Evolutionary conservation across 768 basidiomycete species (phyloP).

Genomic region (Termitomyces sp.): DNA sequence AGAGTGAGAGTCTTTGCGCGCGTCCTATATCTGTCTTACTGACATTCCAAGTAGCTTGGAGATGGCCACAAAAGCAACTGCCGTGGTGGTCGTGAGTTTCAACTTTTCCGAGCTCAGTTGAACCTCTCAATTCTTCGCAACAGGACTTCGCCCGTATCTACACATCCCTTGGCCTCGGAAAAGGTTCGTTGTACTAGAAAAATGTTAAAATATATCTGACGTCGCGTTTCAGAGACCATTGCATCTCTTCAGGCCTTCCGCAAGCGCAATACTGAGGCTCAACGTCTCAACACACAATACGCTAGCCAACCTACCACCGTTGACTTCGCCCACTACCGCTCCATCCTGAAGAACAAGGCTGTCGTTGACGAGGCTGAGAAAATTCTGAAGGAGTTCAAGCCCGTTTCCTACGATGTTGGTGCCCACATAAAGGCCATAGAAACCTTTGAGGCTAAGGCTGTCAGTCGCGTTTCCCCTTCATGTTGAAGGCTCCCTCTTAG

Average conservation of each 20-base stretch:
- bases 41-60: slow-evolving; percentile 16
- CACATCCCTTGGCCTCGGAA: slow-evolving; percentile 77
- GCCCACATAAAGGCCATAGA: slow-evolving; percentile 94
- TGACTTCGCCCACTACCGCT: slow-evolving; percentile 90
- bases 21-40: slow-evolving; percentile 9
- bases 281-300: slow-evolving; percentile 63
- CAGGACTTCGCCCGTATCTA: slow-evolving; percentile 87
- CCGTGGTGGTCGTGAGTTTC: slow-evolving; percentile 57
- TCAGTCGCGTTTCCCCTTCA: slow-evolving; percentile 28
- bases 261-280: slow-evolving; percentile 90
- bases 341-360: slow-evolving; percentile 86
- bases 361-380: slow-evolving; percentile 94
- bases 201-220: background rate
- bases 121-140: slow-evolving; percentile 6
- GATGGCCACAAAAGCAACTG: slow-evolving; percentile 73
- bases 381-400: slow-evolving; percentile 83
- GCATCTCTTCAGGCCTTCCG: slow-evolving; percentile 91
- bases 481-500: background rate
- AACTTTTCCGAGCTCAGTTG: background rate
- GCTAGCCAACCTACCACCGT: slow-evolving; percentile 74
- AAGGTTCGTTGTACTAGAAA: slow-evolving; percentile 49
- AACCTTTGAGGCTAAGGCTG: slow-evolving; percentile 94
- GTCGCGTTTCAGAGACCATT: slow-evolving; percentile 67
- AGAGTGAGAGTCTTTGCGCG: slow-evolving; percentile 15
- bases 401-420: slow-evolving; percentile 87